Base-by-base conservation (phyloP, 2,329 filamentous ascomycete species). In the Fusarium drepaniforme region DNA sequence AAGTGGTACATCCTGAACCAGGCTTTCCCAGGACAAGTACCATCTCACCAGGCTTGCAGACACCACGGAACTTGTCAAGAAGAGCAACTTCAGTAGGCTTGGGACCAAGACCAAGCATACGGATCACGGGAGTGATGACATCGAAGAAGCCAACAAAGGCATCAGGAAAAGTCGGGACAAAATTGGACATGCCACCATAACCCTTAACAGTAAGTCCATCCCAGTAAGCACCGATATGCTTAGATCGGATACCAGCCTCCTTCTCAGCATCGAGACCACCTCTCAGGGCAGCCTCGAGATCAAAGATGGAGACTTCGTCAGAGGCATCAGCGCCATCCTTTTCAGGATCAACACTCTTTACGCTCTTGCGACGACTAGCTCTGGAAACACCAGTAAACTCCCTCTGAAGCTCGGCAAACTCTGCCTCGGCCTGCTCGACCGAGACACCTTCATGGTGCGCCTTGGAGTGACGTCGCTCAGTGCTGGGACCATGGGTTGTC, bases 21-120 rank as follows among this genome's bases (percentile, higher is more conserved):
- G 94, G 94, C 72, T 92, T 90, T 25, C 94, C 94, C 8, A 97
- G 86, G 0, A 97, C 94, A 3, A 97, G 86, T 0, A 96, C 89
- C 95, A 98, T 97, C 86, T 98, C 95, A 1, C 95, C 96, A 0
- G 94, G 93, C 73, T 92, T 91, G 67, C 91, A 90, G 1, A 93
- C 88, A 37, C 93, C 93, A 62, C 87, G 88, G 84, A 96, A 97
- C 74, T 90, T 86, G 71, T 94, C 88, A 28, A 97, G 84, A 56
- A 97, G 92, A 8, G 94, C 92, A 46, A 92, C 89, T 80, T 97
- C 93, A 37, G 86, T 86, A 3, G 92, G 92, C 81, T 93, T 94
- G 67, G 90, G 90, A 1, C 91, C 90, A 18, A 91, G 79, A 0
- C 93, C 93, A 1, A 96, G 83, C 12, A 95, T 78, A 21, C 85